phyloP scores from a whole-genome alignment of 2,329 filamentous ascomycete species.

The Ceratocystis lukuohia region DNA sequence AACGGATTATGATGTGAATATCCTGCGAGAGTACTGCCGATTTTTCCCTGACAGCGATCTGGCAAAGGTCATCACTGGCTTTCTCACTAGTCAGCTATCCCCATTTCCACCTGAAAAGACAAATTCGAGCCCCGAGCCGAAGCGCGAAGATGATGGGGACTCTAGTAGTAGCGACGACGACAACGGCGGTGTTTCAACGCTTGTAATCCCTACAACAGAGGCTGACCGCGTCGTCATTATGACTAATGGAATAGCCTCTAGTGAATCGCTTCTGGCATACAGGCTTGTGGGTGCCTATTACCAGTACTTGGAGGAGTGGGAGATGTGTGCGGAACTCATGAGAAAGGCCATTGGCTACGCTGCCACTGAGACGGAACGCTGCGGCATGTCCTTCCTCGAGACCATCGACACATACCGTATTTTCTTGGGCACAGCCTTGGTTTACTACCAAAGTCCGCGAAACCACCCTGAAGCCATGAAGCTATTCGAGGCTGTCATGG shows the following conservation, averaged over 20 bases:
- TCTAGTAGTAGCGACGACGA: constrained; percentile 41
- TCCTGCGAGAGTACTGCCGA: constrained; percentile 67
- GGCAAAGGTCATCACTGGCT: constrained; percentile 68
- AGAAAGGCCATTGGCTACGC: constrained; percentile 56
- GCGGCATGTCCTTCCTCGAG: constrained; percentile 55
- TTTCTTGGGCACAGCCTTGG: constrained; percentile 71
- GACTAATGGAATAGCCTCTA: constrained; percentile 54
- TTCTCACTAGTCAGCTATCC: constrained; percentile 68
- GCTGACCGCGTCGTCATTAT: constrained; percentile 74
- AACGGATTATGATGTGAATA: constrained; percentile 59
- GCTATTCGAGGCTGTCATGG: constrained; percentile 73
- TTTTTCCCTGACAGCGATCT: constrained; percentile 79
- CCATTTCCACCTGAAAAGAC: constrained; percentile 49
- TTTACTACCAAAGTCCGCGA: constrained; percentile 79
- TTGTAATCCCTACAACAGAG: constrained; percentile 47
- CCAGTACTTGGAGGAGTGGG: constrained; percentile 70
- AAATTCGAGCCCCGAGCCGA: constrained; percentile 17
- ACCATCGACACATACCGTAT: constrained; percentile 62
- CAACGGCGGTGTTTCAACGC: constrained; percentile 40
- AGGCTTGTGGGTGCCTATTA: constrained; percentile 76
- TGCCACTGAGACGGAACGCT: constrained; percentile 46
- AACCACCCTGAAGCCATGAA: constrained; percentile 77
- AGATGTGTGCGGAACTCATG: constrained; percentile 65
- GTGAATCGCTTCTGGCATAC: constrained; percentile 66
- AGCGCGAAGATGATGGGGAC: constrained; percentile 34